Evolutionary conservation across 1,284 basidiomycete genomes (phyloP), one percentile per base, ranked within the genome.

Genomic region (Fistulinella cinereoalba): DNA sequence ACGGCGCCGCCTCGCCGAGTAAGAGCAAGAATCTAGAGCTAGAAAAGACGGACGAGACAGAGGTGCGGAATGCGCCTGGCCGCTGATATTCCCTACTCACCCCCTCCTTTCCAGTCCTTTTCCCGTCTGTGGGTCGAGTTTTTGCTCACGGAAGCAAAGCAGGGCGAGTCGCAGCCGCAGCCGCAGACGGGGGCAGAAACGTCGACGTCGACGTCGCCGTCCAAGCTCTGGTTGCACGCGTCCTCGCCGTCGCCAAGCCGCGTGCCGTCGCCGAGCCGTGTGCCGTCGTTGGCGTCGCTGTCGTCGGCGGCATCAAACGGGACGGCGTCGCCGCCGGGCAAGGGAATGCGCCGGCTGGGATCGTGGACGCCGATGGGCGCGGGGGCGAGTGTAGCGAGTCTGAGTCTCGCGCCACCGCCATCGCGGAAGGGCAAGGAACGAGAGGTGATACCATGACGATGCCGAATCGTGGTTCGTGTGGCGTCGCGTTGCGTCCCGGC

Each of bases 101-200:
- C n/a, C n/a, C n/a, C n/a, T n/a, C n/a, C n/a, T n/a, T n/a, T 24
- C n/a, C 56, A 96, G 91, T 93, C 91, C 0, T 97, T 97, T 71
- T 93, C 90, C 36, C 88, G 92, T 44, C 78, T 96, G 12, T 97
- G 92, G 83, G 93, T 97, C 42, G 94, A 97, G 68, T 97, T 95
- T 63, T 77, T 97, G 3, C 82, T 97, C 54, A 94, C 92, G 33
- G 92, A 96, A 72, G 85, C 92, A 0, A 79, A 80, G 4, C 68
- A 83, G 15, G 85, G 83, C 25, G 73, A 78, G 44, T 46, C 51
- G 2, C 55, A 46, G 28, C 49, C 53, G 2, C 49, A 47, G 15
- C 16, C 27, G 24, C 25, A n/a, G n/a, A n/a, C n/a, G n/a, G n/a
- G n/a, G n/a, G n/a, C 25, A 27, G 22, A 9, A 6, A 23, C 41